Evolutionary conservation across 2,329 filamentous ascomycete genomes (phyloP).

Genomic region (Penicillium brasilianum): DNA sequence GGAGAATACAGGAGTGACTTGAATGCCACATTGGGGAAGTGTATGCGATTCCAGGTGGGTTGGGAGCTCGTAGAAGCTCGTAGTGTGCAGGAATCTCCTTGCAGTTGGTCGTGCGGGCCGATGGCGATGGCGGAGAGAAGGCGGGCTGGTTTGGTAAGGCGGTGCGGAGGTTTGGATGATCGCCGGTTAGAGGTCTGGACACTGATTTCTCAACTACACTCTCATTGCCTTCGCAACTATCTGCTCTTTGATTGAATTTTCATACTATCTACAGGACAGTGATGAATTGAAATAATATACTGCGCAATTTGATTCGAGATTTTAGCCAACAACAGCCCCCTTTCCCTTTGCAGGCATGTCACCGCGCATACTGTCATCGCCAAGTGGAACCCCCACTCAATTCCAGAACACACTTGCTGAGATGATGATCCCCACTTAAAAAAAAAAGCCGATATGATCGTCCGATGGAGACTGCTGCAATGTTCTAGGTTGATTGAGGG

Average conservation of each 20-base stretch:
- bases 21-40: slow-evolving; percentile 45
- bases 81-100: slow-evolving; percentile 9
- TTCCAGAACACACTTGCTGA: neutral
- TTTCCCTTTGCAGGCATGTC: neutral
- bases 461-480: neutral
- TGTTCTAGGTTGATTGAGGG: neutral
- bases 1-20: slow-evolving; percentile 42
- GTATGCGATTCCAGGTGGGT: slow-evolving; percentile 2
- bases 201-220: too few species aligned
- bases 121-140: slow-evolving; percentile 10
- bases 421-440: neutral
- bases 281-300: neutral
- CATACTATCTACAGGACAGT: neutral
- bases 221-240: too few species aligned
- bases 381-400: neutral
- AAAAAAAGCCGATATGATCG: neutral
- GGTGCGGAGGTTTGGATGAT: slow-evolving; percentile 29
- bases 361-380: neutral
- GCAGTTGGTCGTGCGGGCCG: slow-evolving; percentile 1
- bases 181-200: slow-evolving; percentile 3
- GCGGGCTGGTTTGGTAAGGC: slow-evolving; percentile 29
- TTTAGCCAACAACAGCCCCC: neutral
- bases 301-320: neutral
- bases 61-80: slow-evolving; percentile 8
- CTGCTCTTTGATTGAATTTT: neutral